Conservation (phyloP, 805 yeast genomes). For the Suhomyces faveliae region DNA sequence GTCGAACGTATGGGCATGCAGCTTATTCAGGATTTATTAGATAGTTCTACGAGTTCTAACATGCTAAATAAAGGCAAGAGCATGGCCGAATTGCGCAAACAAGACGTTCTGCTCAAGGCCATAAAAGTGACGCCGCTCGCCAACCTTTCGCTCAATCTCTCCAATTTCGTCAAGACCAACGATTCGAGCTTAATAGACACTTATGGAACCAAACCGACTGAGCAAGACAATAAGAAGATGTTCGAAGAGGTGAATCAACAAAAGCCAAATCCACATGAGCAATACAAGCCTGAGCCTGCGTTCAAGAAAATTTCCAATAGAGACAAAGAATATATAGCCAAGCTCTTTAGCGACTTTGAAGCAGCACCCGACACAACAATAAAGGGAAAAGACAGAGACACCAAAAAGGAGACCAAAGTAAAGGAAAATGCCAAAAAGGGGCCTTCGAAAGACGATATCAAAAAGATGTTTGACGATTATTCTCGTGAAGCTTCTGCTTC, state of each 20-base stretch:
- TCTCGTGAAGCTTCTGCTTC: background rate
- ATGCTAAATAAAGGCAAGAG: conserved; percentile 21
- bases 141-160: conserved; percentile 50
- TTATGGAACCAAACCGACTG: conserved; percentile 13
- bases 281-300: background rate
- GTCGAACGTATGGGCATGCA: conserved; percentile 26
- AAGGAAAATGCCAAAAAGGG: background rate
- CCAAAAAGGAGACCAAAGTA: background rate
- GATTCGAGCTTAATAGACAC: conserved; percentile 34
- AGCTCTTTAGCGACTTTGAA: conserved; percentile 19
- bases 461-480: conserved; percentile 25
- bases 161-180: conserved; percentile 51
- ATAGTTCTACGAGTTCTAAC: conserved; percentile 18
- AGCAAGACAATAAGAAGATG: conserved; percentile 13
- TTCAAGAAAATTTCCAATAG: conserved; percentile 11
- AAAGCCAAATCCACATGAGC: background rate
- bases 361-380: background rate
- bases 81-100: conserved; percentile 18
- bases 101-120: conserved; percentile 10
- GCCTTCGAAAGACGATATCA: conserved; percentile 16
- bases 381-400: background rate
- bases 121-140: conserved; percentile 42
- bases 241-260: conserved; percentile 13
- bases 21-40: conserved; percentile 42
- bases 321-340: conserved; percentile 27